phyloP scores from a whole-genome alignment of 106 monocot species.

The Xerophyta viscosa region DNA sequence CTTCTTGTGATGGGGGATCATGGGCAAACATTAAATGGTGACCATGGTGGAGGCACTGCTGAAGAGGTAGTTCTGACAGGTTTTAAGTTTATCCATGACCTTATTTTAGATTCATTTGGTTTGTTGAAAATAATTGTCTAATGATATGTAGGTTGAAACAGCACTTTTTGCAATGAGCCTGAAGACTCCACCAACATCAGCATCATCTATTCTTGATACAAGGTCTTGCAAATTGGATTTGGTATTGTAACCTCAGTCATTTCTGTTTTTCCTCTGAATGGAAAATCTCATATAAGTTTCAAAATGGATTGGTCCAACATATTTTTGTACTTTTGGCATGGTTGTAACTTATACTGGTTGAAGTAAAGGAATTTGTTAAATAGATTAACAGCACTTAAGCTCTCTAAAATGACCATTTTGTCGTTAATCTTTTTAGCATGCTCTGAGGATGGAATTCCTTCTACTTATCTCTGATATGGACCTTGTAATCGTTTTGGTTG shows the following conservation, averaged over 20 bases:
- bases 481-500: too few relatives aligned
- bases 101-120: constrained; percentile 3
- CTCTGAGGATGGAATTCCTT: too few relatives aligned
- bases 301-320: too few relatives aligned
- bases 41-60: constrained; percentile 96
- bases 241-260: constrained; percentile 22
- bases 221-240: constrained; percentile 37
- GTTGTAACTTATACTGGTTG: too few relatives aligned
- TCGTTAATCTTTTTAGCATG: too few relatives aligned
- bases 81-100: background rate
- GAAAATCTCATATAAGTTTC: background rate
- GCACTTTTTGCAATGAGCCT: constrained; percentile 84
- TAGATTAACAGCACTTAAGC: too few relatives aligned
- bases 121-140: constrained; percentile 3
- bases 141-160: constrained; percentile 72
- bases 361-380: too few relatives aligned
- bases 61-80: constrained; percentile 87
- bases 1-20: constrained; percentile 97
- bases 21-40: constrained; percentile 93
- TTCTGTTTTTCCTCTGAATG: background rate
- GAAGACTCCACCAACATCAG: constrained; percentile 34
- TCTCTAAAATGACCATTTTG: too few relatives aligned
- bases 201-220: constrained; percentile 46
- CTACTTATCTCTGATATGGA: too few relatives aligned
- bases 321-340: too few relatives aligned